Base-by-base conservation (phyloP, 257 asterid species). In the Coffea canephora region DNA sequence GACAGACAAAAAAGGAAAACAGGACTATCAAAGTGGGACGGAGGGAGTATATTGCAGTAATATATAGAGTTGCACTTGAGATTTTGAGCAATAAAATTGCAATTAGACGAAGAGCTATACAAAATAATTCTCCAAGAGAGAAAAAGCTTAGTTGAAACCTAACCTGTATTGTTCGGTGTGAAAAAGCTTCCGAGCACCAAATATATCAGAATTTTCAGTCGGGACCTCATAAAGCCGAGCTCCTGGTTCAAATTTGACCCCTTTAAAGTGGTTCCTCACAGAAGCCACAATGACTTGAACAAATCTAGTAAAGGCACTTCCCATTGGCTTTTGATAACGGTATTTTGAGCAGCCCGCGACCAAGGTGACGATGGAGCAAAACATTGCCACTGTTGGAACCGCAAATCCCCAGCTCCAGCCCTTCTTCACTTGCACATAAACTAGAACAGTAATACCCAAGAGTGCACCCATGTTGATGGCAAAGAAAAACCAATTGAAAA, bases 401-500 rank as follows among this genome's bases (percentile, higher is more conserved):
- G 83, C 96, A 43, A 93, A 91, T 43, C 97, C 97, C 97, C 97
- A 93, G 52, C 57, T 75, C 91, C 91, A 93, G 0, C 97, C 97
- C 18, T 86, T 89, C 75, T 86, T 81, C 0, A 82, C 89, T 82
- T 91, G 90, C 0, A 91, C n/a, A 59, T 89, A 93, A 71, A 93
- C 97, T 61, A 93, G 7, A 14, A 93, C 76, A 0, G 97, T 93
- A 61, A 93, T 89, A 14, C 97, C 97, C 74, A 90, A 62, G 23
- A 93, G 87, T 41, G 97, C 97, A 25, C 96, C 97, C 94, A 87
- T 89, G 84, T 93, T 93, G 43, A 93, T 93, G 41, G 97, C 97
- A 55, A 91, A 91, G 91, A 90, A 93, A 81, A 91, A 93, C 97
- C 97, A 93, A 67, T 93, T 93, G 87, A 93, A 93, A 70, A 93